These are phyloP conservation scores for Physcomitrium patens DNA, from an alignment of 225 moss, liverwort and hornwort species.

Conservation along the genomic window DNA sequence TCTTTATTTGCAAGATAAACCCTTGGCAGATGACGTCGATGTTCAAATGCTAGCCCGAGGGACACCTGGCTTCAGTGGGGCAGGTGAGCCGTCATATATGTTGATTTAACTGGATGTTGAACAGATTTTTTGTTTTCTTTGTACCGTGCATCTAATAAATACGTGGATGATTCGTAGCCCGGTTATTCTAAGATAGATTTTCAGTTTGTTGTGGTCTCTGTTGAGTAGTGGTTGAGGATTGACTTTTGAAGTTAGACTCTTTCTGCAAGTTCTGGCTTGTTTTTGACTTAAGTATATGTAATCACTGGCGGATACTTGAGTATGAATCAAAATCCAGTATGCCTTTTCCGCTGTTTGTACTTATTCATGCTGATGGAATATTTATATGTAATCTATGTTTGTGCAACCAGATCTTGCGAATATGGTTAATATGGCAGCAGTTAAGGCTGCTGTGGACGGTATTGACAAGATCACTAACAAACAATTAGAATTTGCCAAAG, in stretches of 20 bases:
- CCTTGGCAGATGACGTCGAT: slow-evolving; percentile 89
- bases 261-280: background rate
- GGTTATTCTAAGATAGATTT: slow-evolving; percentile 6
- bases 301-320: background rate
- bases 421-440: slow-evolving; percentile 98
- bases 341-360: background rate
- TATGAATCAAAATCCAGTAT: background rate
- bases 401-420: slow-evolving; percentile 87
- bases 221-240: background rate
- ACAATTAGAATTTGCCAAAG: slow-evolving; percentile 96
- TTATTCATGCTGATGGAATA: background rate
- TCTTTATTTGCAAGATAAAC: slow-evolving; percentile 93
- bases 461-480: slow-evolving; percentile 79
- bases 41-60: slow-evolving; percentile 90
- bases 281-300: background rate
- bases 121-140: background rate
- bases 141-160: background rate
- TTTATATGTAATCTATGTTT: slow-evolving; percentile 21
- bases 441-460: slow-evolving; percentile 98
- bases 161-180: background rate
- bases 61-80: slow-evolving; percentile 98
- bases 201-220: background rate
- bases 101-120: background rate
- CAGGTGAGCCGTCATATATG: slow-evolving; percentile 56
- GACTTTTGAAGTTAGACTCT: background rate